Conservation (phyloP, 169 alveolate genomes). For the Eimeria tenella region DNA sequence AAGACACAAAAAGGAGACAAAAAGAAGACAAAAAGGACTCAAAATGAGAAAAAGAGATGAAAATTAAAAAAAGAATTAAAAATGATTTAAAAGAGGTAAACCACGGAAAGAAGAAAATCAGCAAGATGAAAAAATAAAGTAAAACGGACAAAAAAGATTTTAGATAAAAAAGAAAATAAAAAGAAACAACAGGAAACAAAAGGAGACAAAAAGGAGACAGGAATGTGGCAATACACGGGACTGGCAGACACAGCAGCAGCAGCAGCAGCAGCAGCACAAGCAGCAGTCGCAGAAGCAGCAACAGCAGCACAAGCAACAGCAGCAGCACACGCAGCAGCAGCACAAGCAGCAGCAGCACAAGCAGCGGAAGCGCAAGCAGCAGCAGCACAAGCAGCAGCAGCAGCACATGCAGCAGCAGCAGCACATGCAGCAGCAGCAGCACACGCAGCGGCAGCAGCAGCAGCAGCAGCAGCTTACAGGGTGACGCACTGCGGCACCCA, state of each 20-base stretch:
- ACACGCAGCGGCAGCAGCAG: neutral
- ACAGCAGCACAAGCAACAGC: neutral
- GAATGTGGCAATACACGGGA: neutral
- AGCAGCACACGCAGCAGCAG: neutral
- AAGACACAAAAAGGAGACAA: neutral
- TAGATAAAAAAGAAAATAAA: no score
- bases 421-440: no score
- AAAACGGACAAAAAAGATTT: neutral
- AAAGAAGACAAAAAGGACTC: neutral
- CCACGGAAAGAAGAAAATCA: neutral
- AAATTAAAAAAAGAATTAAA: neutral
- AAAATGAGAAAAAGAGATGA: neutral
- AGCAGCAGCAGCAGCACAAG: no score
- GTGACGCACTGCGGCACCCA: neutral
- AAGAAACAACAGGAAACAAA: no score
- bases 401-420: no score
- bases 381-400: no score
- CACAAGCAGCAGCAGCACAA: neutral
- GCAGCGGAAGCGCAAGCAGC: no score
- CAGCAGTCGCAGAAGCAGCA: no score
- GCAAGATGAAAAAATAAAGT: no score
- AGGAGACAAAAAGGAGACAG: neutral
- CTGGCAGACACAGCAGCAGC: neutral
- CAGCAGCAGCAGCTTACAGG: neutral
- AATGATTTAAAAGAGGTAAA: neutral